Base-by-base conservation (phyloP, 257 asterid genomes). In the Plantago ovata region DNA sequence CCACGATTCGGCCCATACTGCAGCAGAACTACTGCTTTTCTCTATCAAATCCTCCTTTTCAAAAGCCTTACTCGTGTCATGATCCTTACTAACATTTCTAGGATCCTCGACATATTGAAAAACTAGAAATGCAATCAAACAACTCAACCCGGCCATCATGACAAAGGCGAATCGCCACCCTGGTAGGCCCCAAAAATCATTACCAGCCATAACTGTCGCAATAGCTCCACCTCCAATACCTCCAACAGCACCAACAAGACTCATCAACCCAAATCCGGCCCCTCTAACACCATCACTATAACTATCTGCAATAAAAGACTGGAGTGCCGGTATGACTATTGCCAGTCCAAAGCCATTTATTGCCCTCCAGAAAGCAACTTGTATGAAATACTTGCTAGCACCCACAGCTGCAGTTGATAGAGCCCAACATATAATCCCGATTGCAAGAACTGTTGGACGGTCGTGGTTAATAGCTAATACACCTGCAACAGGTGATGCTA, bases 161-260 rank as follows among this genome's bases (percentile, higher is more conserved):
- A 84, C 32, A 41, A 91, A 91, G 45, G 98, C 84, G 28, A 71
- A 81, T 18, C 98, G 73, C 98, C 98, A 90, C 56, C 98, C 98
- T 10, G 96, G 96, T 39, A 83, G 48, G 21, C 96, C 95, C 85
- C 89, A 88, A 23, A 65, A 81, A 19, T 69, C 67, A 43, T 77
- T 39, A 62, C 94, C 96, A 16, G 98, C 96, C 98, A 91, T 91
- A 42, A 91, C 89, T 0, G 98, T 91, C 20, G 98, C 98, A 53
- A 85, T 76, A 59, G 95, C 96, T 53, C 98, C 98, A n/a, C 98
- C 98, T 21, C 98, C 98, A 58, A 91, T 91, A 42, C 98, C 98
- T 24, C 98, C 98, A 36, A 91, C 79, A 0, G 87, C 76, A 38
- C 98, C 98, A 32, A 91, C 80, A 51, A 91, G 96, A 72, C 66